Evolutionary conservation across 176 grass and related monocot species (phyloP).

Genomic region (Cymbopogon citratus): DNA sequence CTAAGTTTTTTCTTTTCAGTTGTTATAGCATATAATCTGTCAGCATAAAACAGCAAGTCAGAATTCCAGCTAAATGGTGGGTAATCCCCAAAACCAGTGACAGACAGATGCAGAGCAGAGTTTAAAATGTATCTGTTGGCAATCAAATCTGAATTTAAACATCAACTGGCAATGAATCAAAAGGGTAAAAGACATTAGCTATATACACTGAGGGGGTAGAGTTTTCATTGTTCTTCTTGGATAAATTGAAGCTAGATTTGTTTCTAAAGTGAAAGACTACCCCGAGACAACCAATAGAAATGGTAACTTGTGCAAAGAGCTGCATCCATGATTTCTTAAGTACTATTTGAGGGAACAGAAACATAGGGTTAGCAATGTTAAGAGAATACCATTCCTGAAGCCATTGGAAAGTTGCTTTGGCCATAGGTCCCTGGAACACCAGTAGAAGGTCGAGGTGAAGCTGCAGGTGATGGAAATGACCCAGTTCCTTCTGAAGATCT

Average conservation of each 20-base stretch:
- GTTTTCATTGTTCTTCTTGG: not conserved
- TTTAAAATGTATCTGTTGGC: not conserved
- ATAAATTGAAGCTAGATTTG: not conserved
- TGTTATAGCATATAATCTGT: not conserved
- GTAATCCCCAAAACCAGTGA: not conserved
- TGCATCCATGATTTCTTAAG: not conserved
- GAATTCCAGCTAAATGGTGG: constrained; percentile 9
- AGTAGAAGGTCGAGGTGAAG: constrained; percentile 60
- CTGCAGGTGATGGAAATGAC: constrained; percentile 64
- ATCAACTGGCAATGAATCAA: not conserved
- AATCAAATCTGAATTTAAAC: not conserved
- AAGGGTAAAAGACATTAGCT: not conserved
- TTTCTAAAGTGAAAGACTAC: constrained; percentile 1
- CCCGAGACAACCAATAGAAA: not conserved
- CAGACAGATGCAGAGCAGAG: not conserved
- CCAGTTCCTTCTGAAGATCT: constrained; percentile 56
- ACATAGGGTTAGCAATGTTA: constrained; percentile 24
- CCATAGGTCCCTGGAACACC: constrained; percentile 47
- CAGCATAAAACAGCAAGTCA: not conserved
- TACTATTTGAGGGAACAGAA: constrained; percentile 8
- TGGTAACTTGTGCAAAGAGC: not conserved
- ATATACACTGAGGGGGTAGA: not conserved
- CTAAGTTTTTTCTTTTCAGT: not conserved
- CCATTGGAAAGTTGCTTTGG: constrained; percentile 60
- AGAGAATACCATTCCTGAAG: constrained; percentile 60